A percentile compares a stretch with the other conserved stretches of the same genome.
Evolutionary conservation across 495 filamentous ascomycete species (phyloP).

Genomic region (Cryomyces minteri): DNA sequence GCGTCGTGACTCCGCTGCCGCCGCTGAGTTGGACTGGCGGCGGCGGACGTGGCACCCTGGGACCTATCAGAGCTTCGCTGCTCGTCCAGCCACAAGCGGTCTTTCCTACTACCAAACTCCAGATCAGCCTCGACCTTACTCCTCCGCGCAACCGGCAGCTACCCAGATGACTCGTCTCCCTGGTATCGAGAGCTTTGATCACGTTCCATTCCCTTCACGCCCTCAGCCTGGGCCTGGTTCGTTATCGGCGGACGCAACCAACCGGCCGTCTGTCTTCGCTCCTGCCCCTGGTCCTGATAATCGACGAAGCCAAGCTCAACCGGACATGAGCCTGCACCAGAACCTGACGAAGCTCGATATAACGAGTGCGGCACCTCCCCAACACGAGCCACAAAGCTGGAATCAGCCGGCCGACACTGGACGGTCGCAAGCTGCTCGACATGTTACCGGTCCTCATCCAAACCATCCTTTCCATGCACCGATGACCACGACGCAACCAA

Average conservation of each 20-base stretch:
- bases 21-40: conserved; percentile 58
- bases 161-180: conserved; percentile 46
- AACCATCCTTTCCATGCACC: not conserved
- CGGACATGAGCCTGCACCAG: conserved; percentile 60
- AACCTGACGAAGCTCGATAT: conserved; percentile 61
- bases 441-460: not conserved
- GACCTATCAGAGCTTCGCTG: conserved; percentile 33
- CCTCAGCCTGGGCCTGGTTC: too few species aligned
- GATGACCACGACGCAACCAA: not conserved
- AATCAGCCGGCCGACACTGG: not conserved
- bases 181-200: conserved; percentile 81
- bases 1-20: conserved; percentile 43
- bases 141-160: conserved; percentile 30
- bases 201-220: conserved; percentile 40
- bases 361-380: conserved; percentile 32
- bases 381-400: conserved; percentile 33
- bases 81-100: conserved; percentile 40
- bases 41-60: conserved; percentile 83
- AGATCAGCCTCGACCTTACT: conserved; percentile 33
- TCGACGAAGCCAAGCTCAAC: conserved; percentile 42
- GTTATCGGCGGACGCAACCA: conserved; percentile 10
- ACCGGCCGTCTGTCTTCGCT: not conserved
- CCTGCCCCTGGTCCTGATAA: conserved; percentile 39
- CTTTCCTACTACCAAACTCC: conserved; percentile 40
- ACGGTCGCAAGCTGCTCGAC: not conserved